Evolutionary conservation across 768 basidiomycete species (phyloP), one percentile per base, ranked within the genome.

Genomic region (Sistotremastrum niveocremeum): DNA sequence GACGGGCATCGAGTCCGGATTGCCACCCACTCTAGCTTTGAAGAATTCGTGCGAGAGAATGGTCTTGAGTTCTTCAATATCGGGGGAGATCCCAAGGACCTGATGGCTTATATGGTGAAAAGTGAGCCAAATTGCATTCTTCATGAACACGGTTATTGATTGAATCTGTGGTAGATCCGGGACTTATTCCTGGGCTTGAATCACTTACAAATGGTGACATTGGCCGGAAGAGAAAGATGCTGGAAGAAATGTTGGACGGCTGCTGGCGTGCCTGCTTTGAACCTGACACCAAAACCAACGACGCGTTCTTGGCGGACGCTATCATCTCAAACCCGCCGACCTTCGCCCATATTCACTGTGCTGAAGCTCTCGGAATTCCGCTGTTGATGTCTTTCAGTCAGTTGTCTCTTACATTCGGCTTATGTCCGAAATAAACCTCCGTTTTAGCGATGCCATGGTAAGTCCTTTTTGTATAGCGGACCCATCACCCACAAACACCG

Each of bases 61-160:
- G 71, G 70, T 1, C 59, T 80, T 4, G 78, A 79, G 48, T 80
- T 76, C 57, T 79, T 71, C 53, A 65, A 66, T 44, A 72, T 78
- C 33, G 78, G 79, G 7, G 79, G 78, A 1, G 67, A 77, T 57
- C 79, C 78, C 0, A 70, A 73, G 43, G 74, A 77, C 45, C 60
- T 81, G 7, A 80, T 81, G 78, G 74, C 74, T 40, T 81, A 78
- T 51, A 80, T 81, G 79, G 79, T 81, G 40, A 76, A 75, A 57
- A 81, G 79, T 79, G 49, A 51, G 69, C 53, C 37, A 34, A 45
- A 30, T 29, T n/a, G 30, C 44, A 20, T 40, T 38, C 12, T 7
- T 9, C 32, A 31, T 39, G 31, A 41, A 28, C 34, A 29, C 34
- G 11, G 11, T 36, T 39, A 41, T 33, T 45, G 31, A 38, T 36